A percentile compares a stretch with the other conserved stretches of the same genome.
Evolutionary conservation across 768 basidiomycete genomes (phyloP).

Genomic region (Kwoniella europaea): DNA sequence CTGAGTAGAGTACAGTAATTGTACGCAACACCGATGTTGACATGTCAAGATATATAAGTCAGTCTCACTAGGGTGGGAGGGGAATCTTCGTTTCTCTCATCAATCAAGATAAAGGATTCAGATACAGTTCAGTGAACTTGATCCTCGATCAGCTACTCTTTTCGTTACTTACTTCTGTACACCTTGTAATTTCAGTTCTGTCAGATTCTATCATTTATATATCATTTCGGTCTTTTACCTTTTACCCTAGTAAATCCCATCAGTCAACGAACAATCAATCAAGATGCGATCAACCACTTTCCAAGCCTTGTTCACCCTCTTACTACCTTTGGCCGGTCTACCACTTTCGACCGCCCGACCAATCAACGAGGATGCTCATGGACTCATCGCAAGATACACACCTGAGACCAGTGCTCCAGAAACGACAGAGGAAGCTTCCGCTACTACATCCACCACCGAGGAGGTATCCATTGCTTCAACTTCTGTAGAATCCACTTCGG

Average conservation of each 20-base stretch:
- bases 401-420: neutral
- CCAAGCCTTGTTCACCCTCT: slow-evolving; percentile 11
- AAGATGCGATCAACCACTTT: slow-evolving; percentile 13
- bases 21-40: neutral
- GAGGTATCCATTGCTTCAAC: neutral
- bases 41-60: neutral
- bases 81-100: neutral
- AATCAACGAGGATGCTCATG: neutral
- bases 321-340: slow-evolving; percentile 12
- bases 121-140: neutral
- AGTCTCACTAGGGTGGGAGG: neutral
- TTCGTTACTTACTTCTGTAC: neutral
- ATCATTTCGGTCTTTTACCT: neutral
- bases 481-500: neutral
- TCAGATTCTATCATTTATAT: neutral
- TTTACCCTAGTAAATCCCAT: neutral
- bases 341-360: neutral
- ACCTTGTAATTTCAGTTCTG: neutral
- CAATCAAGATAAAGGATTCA: neutral
- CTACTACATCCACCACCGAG: neutral
- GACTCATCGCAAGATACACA: slow-evolving; percentile 6
- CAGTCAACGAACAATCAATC: neutral
- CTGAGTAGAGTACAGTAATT: no score
- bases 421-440: neutral
- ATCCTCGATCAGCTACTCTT: neutral